Evolutionary conservation across 768 basidiomycete genomes (phyloP).

Genomic region (Serendipita sp.): DNA sequence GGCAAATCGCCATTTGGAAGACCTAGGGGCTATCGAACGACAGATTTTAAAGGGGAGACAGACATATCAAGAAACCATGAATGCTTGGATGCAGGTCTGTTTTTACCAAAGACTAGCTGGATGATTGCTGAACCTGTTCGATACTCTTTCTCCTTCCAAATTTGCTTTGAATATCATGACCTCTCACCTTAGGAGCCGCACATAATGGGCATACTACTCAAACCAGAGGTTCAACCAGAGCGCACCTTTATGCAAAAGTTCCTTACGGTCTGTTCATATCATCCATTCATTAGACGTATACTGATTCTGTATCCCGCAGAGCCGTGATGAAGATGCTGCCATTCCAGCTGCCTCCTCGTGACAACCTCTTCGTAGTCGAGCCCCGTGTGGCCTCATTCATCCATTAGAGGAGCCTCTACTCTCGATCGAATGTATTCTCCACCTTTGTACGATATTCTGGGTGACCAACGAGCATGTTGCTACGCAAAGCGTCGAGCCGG

Average conservation of each 20-base stretch:
- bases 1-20: conserved; percentile 64
- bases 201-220: conserved; percentile 52
- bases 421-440: too few relatives aligned
- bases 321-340: conserved; percentile 1
- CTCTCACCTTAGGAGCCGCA: conserved; percentile 34
- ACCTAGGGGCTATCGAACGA: conserved; percentile 70
- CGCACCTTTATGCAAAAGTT: conserved; percentile 71
- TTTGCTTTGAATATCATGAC: neutral
- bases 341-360: neutral
- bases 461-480: too few relatives aligned
- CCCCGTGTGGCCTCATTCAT: too few relatives aligned
- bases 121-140: neutral
- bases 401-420: too few relatives aligned
- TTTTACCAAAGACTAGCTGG: neutral
- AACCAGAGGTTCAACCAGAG: conserved; percentile 27
- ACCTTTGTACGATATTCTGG: too few relatives aligned
- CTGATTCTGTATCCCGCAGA: neutral
- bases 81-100: conserved; percentile 69
- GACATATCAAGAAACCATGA: conserved; percentile 90
- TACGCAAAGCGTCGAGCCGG: too few relatives aligned
- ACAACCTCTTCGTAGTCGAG: too few relatives aligned
- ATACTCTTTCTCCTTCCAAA: too few relatives aligned
- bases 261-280: conserved; percentile 45
- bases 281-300: neutral
- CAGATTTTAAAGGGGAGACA: conserved; percentile 68